Evolutionary conservation across 192 early-diverging fungal genomes (phyloP), one percentile per base, ranked within the genome.

Genomic region (Coemansia sp.): DNA sequence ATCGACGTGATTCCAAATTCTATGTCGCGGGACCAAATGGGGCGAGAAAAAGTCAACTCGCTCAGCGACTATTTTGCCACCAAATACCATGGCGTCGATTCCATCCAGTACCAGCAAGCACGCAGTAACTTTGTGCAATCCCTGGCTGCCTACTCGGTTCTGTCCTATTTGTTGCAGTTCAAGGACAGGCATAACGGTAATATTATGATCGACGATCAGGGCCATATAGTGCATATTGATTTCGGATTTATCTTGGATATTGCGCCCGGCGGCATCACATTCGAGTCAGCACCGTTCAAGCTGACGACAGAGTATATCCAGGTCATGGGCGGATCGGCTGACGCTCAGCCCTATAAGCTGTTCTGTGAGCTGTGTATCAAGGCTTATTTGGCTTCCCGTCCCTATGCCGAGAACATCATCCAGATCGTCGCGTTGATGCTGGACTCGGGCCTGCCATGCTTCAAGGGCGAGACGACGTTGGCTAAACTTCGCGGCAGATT

Each of bases 161-260:
- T 98, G 15, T 88, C 95, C 61, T 99, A 94, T 80, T 52, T 99
- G 66, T 86, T 99, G 29, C 97, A 98, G 77, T 94, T 99, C 85
- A 98, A 98, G 80, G 98, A 99, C 86, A 88, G 97, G 27, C 97
- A 99, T 79, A 99, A 99, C 82, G 97, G 97, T 59, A 99, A 99
- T 85, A 98, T 99, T 72, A 98, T 99, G 98, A 88, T 98, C 66
- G 98, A 99, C 68, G 90, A 94, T 66, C 87, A 93, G 66, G 98
- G 98, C 0, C 96, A 99, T 76, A 91, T 98, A 31, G 86, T 99
- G 74, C 98, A 99, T 82, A 98, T 99, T 68, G 97, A 99, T 80
- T 99, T 99, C 74, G 98, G 98, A 16, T 99, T 98, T 76, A 97
- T 99, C 68, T 87, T 99, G 54, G 95, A 96, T 65, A 98, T 99